Evolutionary conservation across 106 monocot species (phyloP).

Genomic region (Alisma plantagoaquatica): DNA sequence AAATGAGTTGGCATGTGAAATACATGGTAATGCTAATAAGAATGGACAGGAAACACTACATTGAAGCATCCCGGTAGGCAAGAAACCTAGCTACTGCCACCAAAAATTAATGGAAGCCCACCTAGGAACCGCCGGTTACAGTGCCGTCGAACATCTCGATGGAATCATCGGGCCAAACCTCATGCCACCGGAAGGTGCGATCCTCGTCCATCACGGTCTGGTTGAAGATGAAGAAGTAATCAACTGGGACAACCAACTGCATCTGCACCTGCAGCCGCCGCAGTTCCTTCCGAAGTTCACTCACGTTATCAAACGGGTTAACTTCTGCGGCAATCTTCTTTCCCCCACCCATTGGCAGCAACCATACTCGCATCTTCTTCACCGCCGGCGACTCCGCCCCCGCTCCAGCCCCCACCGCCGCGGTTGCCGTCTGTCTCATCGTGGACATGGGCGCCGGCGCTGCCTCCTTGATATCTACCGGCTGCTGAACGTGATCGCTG

Average conservation of each 20-base stretch:
- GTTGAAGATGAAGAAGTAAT: slow-evolving; percentile 51
- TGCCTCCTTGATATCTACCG: neutral
- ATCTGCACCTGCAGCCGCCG: neutral
- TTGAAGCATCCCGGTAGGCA: too few relatives aligned
- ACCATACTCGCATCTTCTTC: slow-evolving; percentile 24
- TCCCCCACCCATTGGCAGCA: slow-evolving; percentile 15
- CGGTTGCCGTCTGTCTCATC: neutral
- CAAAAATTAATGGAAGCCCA: too few relatives aligned
- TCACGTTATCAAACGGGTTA: too few relatives aligned
- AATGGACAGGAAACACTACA: too few relatives aligned
- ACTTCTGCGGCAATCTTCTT: too few relatives aligned
- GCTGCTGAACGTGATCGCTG: neutral
- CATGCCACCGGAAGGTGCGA: slow-evolving; percentile 31
- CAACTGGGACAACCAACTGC: slow-evolving; percentile 16
- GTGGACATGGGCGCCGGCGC: slow-evolving; percentile 2
- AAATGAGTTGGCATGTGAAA: too few relatives aligned
- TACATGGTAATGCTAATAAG: too few relatives aligned
- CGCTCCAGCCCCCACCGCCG: too few relatives aligned
- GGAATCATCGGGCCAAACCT: slow-evolving; percentile 27
- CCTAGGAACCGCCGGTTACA: slow-evolving; percentile 18
- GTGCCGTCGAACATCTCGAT: slow-evolving; percentile 51
- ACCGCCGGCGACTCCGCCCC: too few relatives aligned
- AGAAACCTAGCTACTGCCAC: too few relatives aligned
- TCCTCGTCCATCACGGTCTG: slow-evolving; percentile 61
- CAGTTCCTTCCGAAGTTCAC: slow-evolving; percentile 15